phyloP scores from a whole-genome alignment of 371 early-diverging fungal genomes.

The Haplosporangium sp. region DNA sequence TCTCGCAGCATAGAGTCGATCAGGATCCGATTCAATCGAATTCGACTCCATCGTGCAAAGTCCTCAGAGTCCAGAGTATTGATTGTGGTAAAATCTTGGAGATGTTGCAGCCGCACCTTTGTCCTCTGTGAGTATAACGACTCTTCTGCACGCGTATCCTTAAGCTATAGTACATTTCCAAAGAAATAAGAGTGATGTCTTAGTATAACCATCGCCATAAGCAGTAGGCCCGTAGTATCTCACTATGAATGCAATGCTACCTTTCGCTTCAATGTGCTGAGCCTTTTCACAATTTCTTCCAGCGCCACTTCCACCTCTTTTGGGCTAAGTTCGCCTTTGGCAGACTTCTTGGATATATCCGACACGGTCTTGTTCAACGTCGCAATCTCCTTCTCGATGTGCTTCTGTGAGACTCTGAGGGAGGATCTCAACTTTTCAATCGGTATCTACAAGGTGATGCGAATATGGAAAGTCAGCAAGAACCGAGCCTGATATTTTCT shows the following conservation, averaged over 20 bases:
- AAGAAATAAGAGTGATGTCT: too few relatives aligned
- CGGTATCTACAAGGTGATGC: slow-evolving; percentile 76
- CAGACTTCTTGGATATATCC: slow-evolving; percentile 47
- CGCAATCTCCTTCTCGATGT: slow-evolving; percentile 83
- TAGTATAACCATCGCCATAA: too few relatives aligned
- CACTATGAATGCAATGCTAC: slow-evolving; percentile 48
- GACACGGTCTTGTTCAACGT: slow-evolving; percentile 47
- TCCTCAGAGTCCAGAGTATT: slow-evolving; percentile 70
- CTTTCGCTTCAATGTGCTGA: slow-evolving; percentile 80
- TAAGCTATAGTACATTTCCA: slow-evolving; percentile 64
- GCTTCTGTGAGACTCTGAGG: slow-evolving; percentile 82
- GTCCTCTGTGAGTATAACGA: slow-evolving; percentile 70
- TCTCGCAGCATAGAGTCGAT: slow-evolving; percentile 94
- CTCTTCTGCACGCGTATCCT: slow-evolving; percentile 85
- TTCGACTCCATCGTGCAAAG: slow-evolving; percentile 85
- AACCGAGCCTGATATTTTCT: too few relatives aligned
- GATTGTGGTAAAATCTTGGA: slow-evolving; percentile 76
- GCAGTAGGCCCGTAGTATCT: too few relatives aligned
- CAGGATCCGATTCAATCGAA: slow-evolving; percentile 85
- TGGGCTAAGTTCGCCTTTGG: slow-evolving; percentile 44
- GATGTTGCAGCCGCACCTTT: slow-evolving; percentile 77
- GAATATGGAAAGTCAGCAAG: not conserved
- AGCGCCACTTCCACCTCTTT: slow-evolving; percentile 66
- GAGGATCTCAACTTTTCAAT: slow-evolving; percentile 89
- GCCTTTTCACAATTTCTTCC: slow-evolving; percentile 71